Base-by-base conservation (phyloP, 169 alveolate genomes). In the Cryptosporidium meleagridis region DNA sequence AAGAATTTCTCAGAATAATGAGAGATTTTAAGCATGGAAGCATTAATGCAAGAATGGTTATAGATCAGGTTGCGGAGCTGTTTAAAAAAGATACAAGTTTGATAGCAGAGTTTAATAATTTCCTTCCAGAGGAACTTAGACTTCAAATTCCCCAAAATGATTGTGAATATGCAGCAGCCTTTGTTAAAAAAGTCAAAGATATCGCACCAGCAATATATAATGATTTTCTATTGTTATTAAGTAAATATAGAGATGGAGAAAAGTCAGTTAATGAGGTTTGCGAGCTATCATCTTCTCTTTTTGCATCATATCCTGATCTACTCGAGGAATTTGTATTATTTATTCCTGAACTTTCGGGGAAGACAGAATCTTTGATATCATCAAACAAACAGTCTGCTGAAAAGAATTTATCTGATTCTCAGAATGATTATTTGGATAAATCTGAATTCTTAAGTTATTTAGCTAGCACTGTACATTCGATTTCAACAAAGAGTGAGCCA, bases 111-210 rank as follows among this genome's bases (percentile, higher is more conserved):
- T 80, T 80, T 62, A 80, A 80, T 65, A 80, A 80, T 37, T 80
- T 80, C 65, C 75, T 80, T 62, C 89, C 89, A 16, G 89, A 80
- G 26, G 89, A 80, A 26, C 67, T 80, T 21, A 80, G 89, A 65
- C 65, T 80, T 23, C 89, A 80, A 67, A 53, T 80, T 80, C 89
- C 89, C 0, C 89, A 80, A 51, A 80, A 59, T 44, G 89, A 80
- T 65, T 80, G 89, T 48, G 89, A 80, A 48, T 65, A 80, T 67
- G 89, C 89, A 45, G 89, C 89, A 41, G 75, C 89, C 41, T 80
- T 62, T 80, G 75, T 80, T 9, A 80, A 80, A 41, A 80, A 80
- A 44, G 89, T 80, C 9, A 80, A 39, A 18, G 75, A 80, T 26
- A 9, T 45, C 14, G 89, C 89, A 35, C 89, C 89, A 5, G 89